Base-by-base conservation (phyloP, 768 basidiomycete genomes). In the Scleroderma citrinum region DNA sequence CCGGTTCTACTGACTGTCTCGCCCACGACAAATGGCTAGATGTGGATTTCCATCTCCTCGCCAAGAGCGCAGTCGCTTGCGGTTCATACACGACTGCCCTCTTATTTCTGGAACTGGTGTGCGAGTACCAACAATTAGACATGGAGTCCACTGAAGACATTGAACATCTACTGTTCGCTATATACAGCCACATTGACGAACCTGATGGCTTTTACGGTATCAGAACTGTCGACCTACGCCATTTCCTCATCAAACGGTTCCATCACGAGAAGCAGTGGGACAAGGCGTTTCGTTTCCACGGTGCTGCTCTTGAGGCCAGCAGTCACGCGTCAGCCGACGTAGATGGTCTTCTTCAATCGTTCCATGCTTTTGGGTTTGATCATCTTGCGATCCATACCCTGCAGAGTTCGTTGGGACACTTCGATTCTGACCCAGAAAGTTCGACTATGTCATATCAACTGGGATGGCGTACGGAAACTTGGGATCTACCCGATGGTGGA, bases 171-270 rank as follows among this genome's bases (percentile, higher is more conserved):
- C 70, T 98, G 19, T 97, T 92, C 69, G 85, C 87, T 44, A 92
- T 98, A 44, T 99, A 98, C 60, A 82, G 83, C 47, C 87, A 92
- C 57, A 92, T 99, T 51, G 94, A 96, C 59, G 96, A 99, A 63
- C 94, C 94, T 0, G 96, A 99, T 58, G 93, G 96, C 2, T 99
- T 99, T 64, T 99, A 99, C 65, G 92, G 92, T 5, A 92, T 98
- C 51, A 76, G 84, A 53, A 82, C 86, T 7, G 67, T 75, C 29
- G 82, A 98, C 60, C 76, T 89, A n/a, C 77, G 81, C 21, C 76
- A 79, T 38, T 87, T 93, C 48, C 76, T 99, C 31, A 74, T 93
- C 45, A 85, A 82, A 53, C 81, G 91, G 10, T 85, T 95, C 53
- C 88, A 91, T 56, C 96, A 99, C 54, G 96, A 99, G 65, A 77